phyloP scores from a whole-genome alignment of 1,284 basidiomycete genomes.

The Singerocomus inundabilis region DNA sequence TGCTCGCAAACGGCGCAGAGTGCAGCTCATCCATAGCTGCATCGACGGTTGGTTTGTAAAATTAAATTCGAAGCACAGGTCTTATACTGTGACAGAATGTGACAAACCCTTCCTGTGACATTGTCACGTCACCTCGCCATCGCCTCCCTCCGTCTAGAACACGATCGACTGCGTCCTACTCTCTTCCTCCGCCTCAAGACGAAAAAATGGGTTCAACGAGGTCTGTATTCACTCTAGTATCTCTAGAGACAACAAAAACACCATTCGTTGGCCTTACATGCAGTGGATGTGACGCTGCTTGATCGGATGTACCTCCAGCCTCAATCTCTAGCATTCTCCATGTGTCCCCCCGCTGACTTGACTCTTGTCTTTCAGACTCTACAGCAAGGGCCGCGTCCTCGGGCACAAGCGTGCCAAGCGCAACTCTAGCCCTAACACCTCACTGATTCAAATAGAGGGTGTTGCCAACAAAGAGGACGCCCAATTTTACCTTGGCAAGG shows the following conservation, averaged over 20 bases:
- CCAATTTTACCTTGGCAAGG: slow-evolving; percentile 99
- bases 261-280: slow-evolving; percentile 33
- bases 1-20: slow-evolving; percentile 21
- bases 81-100: slow-evolving; percentile 21
- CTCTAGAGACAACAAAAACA: slow-evolving; percentile 12
- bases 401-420: slow-evolving; percentile 99
- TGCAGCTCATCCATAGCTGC: slow-evolving; percentile 27
- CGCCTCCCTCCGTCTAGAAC: slow-evolving; percentile 12
- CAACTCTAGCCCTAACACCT: slow-evolving; percentile 94
- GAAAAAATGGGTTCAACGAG: slow-evolving; percentile 71
- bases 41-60: slow-evolving; percentile 23
- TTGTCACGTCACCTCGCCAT: slow-evolving; percentile 23
- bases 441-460: slow-evolving; percentile 96
- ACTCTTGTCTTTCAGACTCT: slow-evolving; percentile 62
- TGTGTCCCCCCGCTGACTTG: slow-evolving; percentile 7
- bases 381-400: slow-evolving; percentile 95
- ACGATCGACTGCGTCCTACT: slow-evolving; percentile 27
- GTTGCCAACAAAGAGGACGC: slow-evolving; percentile 93
- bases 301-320: slow-evolving; percentile 19
- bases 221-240: slow-evolving; percentile 43
- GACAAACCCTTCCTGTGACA: slow-evolving; percentile 29
- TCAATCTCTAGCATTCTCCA: not conserved
- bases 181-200: slow-evolving; percentile 45
- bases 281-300: slow-evolving; percentile 19
- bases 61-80: rapidly evolving